Base-by-base conservation (phyloP, 305 asterid genomes). In the Fraxinus floribunda region DNA sequence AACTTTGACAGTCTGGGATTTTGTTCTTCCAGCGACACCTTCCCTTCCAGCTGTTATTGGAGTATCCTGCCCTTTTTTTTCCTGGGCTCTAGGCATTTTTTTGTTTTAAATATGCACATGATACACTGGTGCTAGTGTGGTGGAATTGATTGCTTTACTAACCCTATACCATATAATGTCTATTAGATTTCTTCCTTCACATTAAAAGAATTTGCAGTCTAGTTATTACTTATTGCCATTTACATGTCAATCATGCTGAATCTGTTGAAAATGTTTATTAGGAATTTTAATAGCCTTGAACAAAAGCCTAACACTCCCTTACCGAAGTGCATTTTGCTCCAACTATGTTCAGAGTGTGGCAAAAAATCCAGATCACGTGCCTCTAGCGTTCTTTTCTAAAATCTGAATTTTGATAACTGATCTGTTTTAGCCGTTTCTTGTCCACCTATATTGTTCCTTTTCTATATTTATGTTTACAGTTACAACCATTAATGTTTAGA, bases 21-120 rank as follows among this genome's bases (percentile, higher is more conserved):
- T 96, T 79, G 83, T 86, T 86, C 97, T 96, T 87, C 99, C 99
- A 73, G 89, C 74, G 74, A 96, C 98, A 34, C 99, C 99, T 81
- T 94, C 99, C 78, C 90, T 96, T 84, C 98, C 99, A 75, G 98
- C 97, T 87, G 98, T 96, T 83, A 92, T 96, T 89, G 99, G 99
- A 88, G 99, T 94, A 96, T 96, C 99, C 99, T 91, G 46, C 66
- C 64, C 18, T 52, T n/a, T 74, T 76, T 41, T 29, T 77, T 13
- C 38, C 6, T 5, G 75, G 10, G 2, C 36, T 29, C 36, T 29
- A 11, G 18, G 32, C 7, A 10, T 30, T 68, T 29, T 64, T 29
- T 26, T 4, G n/a, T 66, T 49, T 49, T 49, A 52, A 52, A 52
- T 16, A 29, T 68, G 39, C 36, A 29, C 20, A 29, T 4, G 38